Conservation (phyloP, 139 green algal species). For the Coccomyxa sp. region DNA sequence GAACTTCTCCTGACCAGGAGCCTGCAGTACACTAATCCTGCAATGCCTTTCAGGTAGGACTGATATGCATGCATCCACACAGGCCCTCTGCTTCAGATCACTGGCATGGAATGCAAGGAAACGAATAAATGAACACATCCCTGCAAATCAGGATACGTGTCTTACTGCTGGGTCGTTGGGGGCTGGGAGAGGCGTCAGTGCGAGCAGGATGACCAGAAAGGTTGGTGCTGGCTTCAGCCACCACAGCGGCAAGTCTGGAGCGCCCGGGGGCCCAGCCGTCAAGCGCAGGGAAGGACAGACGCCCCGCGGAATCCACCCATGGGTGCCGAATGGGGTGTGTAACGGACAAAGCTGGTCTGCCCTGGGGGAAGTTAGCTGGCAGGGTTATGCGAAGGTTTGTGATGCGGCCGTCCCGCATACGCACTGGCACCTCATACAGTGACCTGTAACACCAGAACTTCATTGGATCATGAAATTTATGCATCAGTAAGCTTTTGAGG, state of each 20-base stretch:
- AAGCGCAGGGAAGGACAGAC: conserved; percentile 23
- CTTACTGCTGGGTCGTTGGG: neutral
- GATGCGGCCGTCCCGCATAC: neutral
- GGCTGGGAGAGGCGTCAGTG: neutral
- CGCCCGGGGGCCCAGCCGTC: conserved; percentile 14
- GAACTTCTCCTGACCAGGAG: too few relatives aligned
- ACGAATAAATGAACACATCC: too few relatives aligned
- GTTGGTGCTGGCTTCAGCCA: conserved; percentile 29
- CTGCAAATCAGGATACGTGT: too few relatives aligned
- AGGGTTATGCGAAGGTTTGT: conserved; percentile 34
- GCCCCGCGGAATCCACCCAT: conserved; percentile 39
- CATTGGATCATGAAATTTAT: neutral
- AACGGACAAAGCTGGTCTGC: neutral
- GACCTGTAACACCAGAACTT: conserved; percentile 2
- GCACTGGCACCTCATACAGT: conserved; percentile 2
- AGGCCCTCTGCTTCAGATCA: too few relatives aligned
- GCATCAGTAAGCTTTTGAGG: neutral
- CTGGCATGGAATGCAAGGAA: too few relatives aligned
- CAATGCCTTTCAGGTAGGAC: too few relatives aligned
- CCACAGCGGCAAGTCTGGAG: conserved; percentile 31
- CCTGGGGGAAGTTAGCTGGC: conserved; percentile 37
- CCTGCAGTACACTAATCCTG: too few relatives aligned
- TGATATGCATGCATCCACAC: too few relatives aligned
- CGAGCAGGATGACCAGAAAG: neutral
- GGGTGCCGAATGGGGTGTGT: conserved; percentile 28